Conservation (phyloP, 2,329 filamentous ascomycete genomes). For the Calonectria hongkongensis region DNA sequence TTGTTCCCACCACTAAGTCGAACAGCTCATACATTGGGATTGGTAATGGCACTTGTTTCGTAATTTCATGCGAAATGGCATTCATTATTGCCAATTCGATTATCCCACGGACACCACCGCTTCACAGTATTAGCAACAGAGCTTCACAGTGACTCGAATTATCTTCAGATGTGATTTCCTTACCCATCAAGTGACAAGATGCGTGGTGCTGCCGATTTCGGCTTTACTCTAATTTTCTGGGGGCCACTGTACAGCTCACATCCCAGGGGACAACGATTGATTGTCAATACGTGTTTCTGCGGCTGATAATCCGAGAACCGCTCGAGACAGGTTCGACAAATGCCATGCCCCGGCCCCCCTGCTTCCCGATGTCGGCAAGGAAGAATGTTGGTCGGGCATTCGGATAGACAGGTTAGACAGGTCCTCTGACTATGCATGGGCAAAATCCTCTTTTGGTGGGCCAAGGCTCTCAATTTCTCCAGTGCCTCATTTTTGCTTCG, state of each 20-base stretch:
- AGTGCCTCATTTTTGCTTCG: not conserved
- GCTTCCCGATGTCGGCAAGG: slow-evolving; percentile 20
- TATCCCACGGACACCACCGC: slow-evolving; percentile 39
- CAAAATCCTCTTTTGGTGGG: not conserved
- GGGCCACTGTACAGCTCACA: slow-evolving; percentile 24
- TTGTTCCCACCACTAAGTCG: slow-evolving; percentile 42
- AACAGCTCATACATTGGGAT: slow-evolving; percentile 42
- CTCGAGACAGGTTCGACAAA: slow-evolving; percentile 36
- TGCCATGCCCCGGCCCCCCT: slow-evolving; percentile 20
- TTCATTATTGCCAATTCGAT: slow-evolving; percentile 33
- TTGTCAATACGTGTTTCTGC: slow-evolving; percentile 3
- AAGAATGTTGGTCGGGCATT: slow-evolving; percentile 42
- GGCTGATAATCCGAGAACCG: not conserved
- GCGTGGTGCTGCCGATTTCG: slow-evolving; percentile 29
- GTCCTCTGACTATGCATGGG: slow-evolving; percentile 29
- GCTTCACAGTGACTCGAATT: not conserved
- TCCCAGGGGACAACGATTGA: slow-evolving; percentile 28
- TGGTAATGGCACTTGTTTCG: not conserved
- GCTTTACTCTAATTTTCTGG: slow-evolving; percentile 42
- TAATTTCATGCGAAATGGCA: slow-evolving; percentile 22
- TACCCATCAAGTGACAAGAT: slow-evolving; percentile 41
- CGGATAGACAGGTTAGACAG: slow-evolving; percentile 29
- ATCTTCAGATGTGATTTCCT: not conserved
- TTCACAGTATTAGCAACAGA: not conserved
- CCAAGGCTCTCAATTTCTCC: not conserved